phyloP scores from a whole-genome alignment of 306 rosid species.

The Cercis canadensis region DNA sequence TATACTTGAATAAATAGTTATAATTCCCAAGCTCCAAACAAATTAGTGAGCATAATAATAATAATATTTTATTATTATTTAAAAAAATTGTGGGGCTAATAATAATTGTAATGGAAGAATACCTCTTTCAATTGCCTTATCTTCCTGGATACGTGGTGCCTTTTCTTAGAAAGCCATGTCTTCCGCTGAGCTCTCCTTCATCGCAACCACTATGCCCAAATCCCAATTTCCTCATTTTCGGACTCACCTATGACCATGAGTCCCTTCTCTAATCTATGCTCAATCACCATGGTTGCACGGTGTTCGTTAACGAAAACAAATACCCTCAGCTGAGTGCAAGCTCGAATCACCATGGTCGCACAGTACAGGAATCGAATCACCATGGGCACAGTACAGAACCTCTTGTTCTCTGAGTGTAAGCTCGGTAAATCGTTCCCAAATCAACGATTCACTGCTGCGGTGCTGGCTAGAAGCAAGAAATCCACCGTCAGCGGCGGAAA shows the following conservation, averaged over 20 bases:
- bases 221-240: slow-evolving; percentile 81
- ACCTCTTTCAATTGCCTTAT: no score
- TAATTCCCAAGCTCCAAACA: no score
- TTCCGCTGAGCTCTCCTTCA: slow-evolving; percentile 58
- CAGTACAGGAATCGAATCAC: background rate
- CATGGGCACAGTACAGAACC: slow-evolving; percentile 89
- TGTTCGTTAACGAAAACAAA: slow-evolving; percentile 80
- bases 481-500: background rate
- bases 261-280: slow-evolving; percentile 86
- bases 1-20: no score
- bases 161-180: slow-evolving; percentile 53
- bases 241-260: slow-evolving; percentile 87
- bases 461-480: slow-evolving; percentile 71
- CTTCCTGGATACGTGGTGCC: slow-evolving; percentile 38
- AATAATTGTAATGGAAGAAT: no score
- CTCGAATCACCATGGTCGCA: no score
- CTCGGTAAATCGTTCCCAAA: no score
- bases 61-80: no score
- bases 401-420: slow-evolving; percentile 85
- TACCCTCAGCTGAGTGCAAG: slow-evolving; percentile 46
- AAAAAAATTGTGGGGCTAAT: no score
- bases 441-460: slow-evolving; percentile 88
- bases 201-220: slow-evolving; percentile 49
- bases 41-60: no score
- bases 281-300: slow-evolving; percentile 73